Base-by-base conservation (phyloP, 805 yeast species). In the Yueomyces sinensis region DNA sequence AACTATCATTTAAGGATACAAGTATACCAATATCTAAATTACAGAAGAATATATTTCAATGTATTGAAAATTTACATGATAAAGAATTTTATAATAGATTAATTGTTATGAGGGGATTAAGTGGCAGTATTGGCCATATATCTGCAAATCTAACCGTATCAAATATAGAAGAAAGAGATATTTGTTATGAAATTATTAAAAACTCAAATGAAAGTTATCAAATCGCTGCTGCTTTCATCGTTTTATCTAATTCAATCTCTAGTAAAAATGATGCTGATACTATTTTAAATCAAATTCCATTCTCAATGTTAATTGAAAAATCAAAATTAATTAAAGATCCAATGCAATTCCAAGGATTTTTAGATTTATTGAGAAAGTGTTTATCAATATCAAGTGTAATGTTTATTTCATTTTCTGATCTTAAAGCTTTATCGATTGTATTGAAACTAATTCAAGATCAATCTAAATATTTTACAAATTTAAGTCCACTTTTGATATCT, bases 71-170 rank as follows among this genome's bases (percentile, higher is more conserved):
- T 4, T 34, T 52, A 23, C 30, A 34, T 13, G 27, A 32, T 1
- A 52, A 48, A 29, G 37, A 35, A n/a, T 50, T 50, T 17, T 37
- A 41, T 5, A 50, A 52, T 32, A 55, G 49, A 29, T 37, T 57
- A 17, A 55, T 57, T n/a, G 35, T 47, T 1, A 46, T 52, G 51
- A 48, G 62, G 41, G 41, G 59, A 27, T 19, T 53, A 4, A 38
- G 43, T 5, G 40, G 52, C 3, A 35, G 45, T 5, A 29, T 47
- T 22, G 60, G 58, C 7, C 35, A 46, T 25, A 44, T 55, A 11
- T 53, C 60, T 2, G 47, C 57, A 6, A 47, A 46, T 29, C 29
- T 19, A 15, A 32, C 51, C 1, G 41, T 40, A 29, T 27, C 47
- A 3, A 55, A 55, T 31, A 38, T 31, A 15, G 22, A 32, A 15